Evolutionary conservation across 2,329 filamentous ascomycete genomes (phyloP).

Genomic region (Colletotrichum lentis): DNA sequence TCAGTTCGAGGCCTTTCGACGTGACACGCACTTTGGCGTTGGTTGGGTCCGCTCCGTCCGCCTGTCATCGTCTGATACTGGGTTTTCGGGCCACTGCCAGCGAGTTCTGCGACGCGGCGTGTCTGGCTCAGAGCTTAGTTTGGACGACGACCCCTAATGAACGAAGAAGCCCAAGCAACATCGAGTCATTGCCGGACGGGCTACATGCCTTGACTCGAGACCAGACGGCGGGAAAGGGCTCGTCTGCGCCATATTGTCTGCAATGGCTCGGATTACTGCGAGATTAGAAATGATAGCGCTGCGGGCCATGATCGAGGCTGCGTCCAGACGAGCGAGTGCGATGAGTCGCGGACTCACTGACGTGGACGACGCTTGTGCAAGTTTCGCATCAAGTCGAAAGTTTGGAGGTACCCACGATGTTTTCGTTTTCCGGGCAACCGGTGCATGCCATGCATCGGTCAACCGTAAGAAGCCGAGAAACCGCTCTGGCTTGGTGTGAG

Average conservation of each 20-base stretch:
- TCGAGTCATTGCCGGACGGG: constrained; percentile 19
- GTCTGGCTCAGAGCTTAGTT: constrained; percentile 20
- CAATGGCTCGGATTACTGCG: neutral
- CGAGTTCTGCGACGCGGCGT: constrained; percentile 14
- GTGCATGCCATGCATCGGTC: constrained; percentile 14
- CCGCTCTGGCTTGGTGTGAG: neutral
- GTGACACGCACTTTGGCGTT: neutral
- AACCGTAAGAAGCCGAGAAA: constrained; percentile 2
- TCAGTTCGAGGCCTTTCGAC: neutral
- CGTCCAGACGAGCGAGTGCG: constrained; percentile 1
- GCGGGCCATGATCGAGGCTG: neutral
- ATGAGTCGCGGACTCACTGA: constrained; percentile 20
- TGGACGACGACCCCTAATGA: constrained; percentile 19
- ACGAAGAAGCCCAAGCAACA: neutral
- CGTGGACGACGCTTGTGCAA: constrained; percentile 21
- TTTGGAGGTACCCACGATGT: constrained; percentile 1
- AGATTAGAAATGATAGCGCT: neutral
- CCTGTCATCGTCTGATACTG: constrained; percentile 17
- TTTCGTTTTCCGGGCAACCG: neutral
- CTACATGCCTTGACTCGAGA: constrained; percentile 18
- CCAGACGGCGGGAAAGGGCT: constrained; percentile 1
- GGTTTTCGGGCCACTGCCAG: constrained; percentile 13
- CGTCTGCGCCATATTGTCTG: neutral
- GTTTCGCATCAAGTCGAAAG: constrained; percentile 22
- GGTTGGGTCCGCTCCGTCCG: neutral